Conservation (phyloP, 345 rosid species). For the Microthlaspi erraticum region DNA sequence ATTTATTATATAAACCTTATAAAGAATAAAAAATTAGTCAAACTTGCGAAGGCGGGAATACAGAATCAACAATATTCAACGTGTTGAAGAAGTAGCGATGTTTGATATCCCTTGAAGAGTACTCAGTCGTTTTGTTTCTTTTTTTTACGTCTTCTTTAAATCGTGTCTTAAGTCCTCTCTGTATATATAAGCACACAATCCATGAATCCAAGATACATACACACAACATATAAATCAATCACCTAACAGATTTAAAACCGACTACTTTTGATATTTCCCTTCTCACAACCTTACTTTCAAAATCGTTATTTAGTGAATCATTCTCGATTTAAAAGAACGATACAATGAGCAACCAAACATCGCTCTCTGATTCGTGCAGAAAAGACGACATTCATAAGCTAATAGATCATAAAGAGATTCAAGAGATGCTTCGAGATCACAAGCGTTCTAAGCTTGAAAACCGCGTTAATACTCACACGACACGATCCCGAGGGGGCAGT, state of each 20-base stretch:
- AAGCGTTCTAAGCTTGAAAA: conserved; percentile 3
- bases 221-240: conserved; percentile 3
- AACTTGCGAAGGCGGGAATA: background rate
- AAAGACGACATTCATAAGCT: background rate
- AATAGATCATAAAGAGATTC: conserved; percentile 7
- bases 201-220: conserved; percentile 10
- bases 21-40: background rate
- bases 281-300: conserved; percentile 10
- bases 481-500: conserved; percentile 39
- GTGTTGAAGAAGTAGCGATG: conserved; percentile 6
- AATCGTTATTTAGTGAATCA: conserved; percentile 8
- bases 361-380: background rate
- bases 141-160: background rate
- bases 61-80: conserved; percentile 2
- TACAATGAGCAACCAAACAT: conserved; percentile 5
- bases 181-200: conserved; percentile 17
- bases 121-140: conserved; percentile 6
- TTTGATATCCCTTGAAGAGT: conserved; percentile 27
- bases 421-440: conserved; percentile 6
- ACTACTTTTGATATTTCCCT: background rate
- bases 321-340: background rate
- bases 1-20: too few species aligned
- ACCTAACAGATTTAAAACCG: background rate
- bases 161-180: background rate
- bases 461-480: background rate